Base-by-base conservation (phyloP, 352 stramenopile species). In the Phytophthora ohioensis region DNA sequence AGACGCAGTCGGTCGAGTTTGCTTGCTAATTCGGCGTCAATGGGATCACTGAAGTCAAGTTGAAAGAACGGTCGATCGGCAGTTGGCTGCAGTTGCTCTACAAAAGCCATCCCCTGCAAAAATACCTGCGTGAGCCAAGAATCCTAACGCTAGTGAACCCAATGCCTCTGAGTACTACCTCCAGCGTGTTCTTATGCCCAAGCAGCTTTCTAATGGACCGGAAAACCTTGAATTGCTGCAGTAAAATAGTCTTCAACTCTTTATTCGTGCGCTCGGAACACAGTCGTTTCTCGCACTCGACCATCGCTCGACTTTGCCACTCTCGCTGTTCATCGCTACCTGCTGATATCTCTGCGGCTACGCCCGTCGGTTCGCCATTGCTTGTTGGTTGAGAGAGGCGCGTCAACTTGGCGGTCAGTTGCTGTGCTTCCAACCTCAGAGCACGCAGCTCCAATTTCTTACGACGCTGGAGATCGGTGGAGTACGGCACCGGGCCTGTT, bases 41-140 rank as follows among this genome's bases (percentile, higher is more conserved):
- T 34, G 15, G 32, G 32, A 30, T 35, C 56, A 9, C 30, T 64
- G 21, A 54, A 55, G 32, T 64, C 56, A 21, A 64, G 27, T 6
- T 55, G 56, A 15, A 46, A 55, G 32, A 55, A 46, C 32, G 56
- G 31, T 43, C 32, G 42, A 8, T 64, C 56, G 15, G 43, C 56
- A 3, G 32, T 64, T 47, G 56, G 56, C 15, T 55, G 31, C 2
- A 46, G 56, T 27, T 12, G 42, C n/a, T 55, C 31, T 4, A 46
- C 3, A 46, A 55, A 64, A 5, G 46, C 31, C 32, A 54, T 36
- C 49, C 56, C 31, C 42, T 53, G 9, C 8, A 38, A 60, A 47
- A 47, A 46, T 47, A 49, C 38, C 12, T 0, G 2, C 12, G 7
- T 27, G 7, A 46, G 41, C 21, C 35, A 49, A 21, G 17, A 21